Evolutionary conservation across 331 rosid species (phyloP).

Genomic region (Arachis monticola): DNA sequence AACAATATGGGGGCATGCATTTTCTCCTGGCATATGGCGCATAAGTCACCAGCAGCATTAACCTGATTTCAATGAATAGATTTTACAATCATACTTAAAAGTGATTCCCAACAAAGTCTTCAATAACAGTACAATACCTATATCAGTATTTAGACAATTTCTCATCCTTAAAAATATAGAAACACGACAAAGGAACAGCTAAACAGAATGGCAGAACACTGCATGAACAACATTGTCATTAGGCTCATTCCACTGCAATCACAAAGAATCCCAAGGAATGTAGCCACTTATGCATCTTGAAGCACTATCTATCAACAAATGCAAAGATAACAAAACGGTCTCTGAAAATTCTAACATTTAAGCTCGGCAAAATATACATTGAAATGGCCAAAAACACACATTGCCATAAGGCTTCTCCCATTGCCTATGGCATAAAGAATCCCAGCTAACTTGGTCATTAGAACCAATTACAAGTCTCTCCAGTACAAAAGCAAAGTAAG

Average conservation of each 20-base stretch:
- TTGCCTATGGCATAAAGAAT: neutral
- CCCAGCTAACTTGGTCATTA: slow-evolving; percentile 1
- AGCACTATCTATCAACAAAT: neutral
- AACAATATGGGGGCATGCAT: slow-evolving; percentile 82
- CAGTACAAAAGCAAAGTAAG: neutral
- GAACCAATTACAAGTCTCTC: slow-evolving; percentile 3
- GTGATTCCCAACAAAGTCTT: neutral
- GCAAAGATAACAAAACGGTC: neutral
- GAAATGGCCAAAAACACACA: neutral
- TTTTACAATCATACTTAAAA: slow-evolving; percentile 30
- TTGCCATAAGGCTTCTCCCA: slow-evolving; percentile 14
- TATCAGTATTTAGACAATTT: neutral
- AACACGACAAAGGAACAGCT: neutral
- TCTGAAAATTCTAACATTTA: neutral
- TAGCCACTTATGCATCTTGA: neutral
- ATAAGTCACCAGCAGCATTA: slow-evolving; percentile 79
- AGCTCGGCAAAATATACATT: neutral
- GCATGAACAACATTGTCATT: neutral
- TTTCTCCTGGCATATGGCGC: slow-evolving; percentile 99
- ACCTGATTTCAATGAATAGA: slow-evolving; percentile 58
- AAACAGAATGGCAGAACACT: slow-evolving; percentile 16
- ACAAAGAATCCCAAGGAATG: too few species aligned
- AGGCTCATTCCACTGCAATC: too few species aligned
- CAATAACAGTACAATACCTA: neutral
- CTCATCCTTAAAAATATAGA: slow-evolving; percentile 22